A percentile compares a stretch with the other conserved stretches of the same genome.
Conservation (phyloP, 306 rosid species). For the Acacia acuminata region DNA sequence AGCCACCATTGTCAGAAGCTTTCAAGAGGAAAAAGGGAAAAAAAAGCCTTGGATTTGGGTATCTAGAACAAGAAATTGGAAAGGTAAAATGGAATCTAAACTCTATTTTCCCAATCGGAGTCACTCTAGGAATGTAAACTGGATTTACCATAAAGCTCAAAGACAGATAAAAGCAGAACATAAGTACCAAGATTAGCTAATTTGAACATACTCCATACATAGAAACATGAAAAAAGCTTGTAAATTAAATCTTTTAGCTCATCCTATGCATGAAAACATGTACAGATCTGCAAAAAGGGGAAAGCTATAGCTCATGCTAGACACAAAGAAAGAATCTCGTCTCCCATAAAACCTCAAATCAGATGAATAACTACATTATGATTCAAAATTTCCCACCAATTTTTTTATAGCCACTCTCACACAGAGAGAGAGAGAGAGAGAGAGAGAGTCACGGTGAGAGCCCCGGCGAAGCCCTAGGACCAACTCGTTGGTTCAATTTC, state of each 20-base stretch:
- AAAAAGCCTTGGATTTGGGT: no score
- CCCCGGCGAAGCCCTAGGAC: no score
- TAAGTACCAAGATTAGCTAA: no score
- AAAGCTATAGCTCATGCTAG: background rate
- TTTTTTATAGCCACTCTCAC: no score
- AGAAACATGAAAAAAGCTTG: background rate
- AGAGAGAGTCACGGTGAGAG: no score
- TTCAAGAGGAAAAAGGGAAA: no score
- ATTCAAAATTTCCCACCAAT: no score
- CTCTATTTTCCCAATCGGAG: background rate
- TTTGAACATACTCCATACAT: no score
- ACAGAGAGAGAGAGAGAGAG: no score
- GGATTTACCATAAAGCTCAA: background rate
- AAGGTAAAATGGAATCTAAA: slow-evolving; percentile 8
- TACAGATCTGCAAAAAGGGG: slow-evolving; percentile 47
- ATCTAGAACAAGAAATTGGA: background rate
- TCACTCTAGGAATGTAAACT: background rate
- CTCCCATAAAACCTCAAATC: background rate
- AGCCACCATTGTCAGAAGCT: no score
- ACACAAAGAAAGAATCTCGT: background rate
- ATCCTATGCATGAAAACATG: slow-evolving; percentile 6
- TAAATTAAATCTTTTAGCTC: slow-evolving; percentile 24
- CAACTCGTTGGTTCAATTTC: no score
- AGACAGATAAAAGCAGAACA: background rate
- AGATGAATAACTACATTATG: background rate